Percentiles rank a stretch among this genome's conserved stretches.
These are phyloP conservation scores for Zygosaccharomyces siamensis DNA, from an alignment of 805 yeast species.

Conservation along the genomic window DNA sequence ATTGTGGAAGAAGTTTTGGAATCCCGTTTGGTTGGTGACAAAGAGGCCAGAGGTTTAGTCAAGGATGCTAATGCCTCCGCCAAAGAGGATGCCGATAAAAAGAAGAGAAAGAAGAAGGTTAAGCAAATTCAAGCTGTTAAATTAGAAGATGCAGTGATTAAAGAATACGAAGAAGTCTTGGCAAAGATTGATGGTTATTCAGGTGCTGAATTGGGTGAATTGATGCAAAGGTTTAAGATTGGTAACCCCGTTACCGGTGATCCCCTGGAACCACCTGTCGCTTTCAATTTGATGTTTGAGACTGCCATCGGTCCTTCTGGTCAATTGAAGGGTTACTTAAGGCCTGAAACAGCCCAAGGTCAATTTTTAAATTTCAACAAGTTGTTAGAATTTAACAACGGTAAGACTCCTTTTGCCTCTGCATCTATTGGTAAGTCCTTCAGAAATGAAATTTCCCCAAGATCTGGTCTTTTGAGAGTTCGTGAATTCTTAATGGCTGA, in stretches of 20 bases:
- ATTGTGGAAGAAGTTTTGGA: conserved; percentile 96
- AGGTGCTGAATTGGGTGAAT: conserved; percentile 86
- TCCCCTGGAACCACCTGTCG: conserved; percentile 80
- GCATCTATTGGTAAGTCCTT: conserved; percentile 98
- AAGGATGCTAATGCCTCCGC: conserved; percentile 51
- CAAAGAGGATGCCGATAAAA: conserved; percentile 72
- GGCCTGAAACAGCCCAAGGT: conserved; percentile 99
- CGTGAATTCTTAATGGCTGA: conserved; percentile 99
- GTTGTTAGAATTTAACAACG: conserved; percentile 89
- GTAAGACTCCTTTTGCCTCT: conserved; percentile 98
- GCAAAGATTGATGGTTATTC: conserved; percentile 95
- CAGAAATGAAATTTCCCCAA: conserved; percentile 97
- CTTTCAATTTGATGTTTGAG: conserved; percentile 97
- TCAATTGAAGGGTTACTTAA: conserved; percentile 84
- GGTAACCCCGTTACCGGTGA: conserved; percentile 90
- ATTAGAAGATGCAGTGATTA: conserved; percentile 72
- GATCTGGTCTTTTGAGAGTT: conserved; percentile 95
- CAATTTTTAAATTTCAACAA: conserved; percentile 94
- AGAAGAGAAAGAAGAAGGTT: conserved; percentile 92
- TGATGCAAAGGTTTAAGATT: conserved; percentile 77
- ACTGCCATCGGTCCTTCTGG: conserved; percentile 99
- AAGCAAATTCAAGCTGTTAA: conserved; percentile 87
- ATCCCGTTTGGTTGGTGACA: conserved; percentile 92
- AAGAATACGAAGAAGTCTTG: conserved; percentile 78
- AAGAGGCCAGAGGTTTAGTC: conserved; percentile 85